Conservation (phyloP, 305 asterid genomes). For the Striga hermonthica region DNA sequence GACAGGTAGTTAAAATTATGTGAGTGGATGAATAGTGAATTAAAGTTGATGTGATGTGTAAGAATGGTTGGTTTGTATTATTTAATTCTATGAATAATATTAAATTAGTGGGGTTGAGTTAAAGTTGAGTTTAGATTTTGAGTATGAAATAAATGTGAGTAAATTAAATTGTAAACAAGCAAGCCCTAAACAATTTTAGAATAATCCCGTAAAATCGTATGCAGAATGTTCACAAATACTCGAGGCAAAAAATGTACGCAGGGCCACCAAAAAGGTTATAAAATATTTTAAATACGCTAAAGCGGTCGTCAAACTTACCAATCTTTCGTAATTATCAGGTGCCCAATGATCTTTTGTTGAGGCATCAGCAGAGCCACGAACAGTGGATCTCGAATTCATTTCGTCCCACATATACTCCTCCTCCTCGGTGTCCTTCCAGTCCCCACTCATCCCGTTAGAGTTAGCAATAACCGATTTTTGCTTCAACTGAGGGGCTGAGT, state of each 20-base stretch:
- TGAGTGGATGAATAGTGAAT: too few species aligned
- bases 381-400: slow-evolving; percentile 48
- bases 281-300: slow-evolving; percentile 12
- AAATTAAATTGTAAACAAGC: too few species aligned
- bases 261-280: slow-evolving; percentile 15
- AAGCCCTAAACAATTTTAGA: too few species aligned
- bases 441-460: slow-evolving; percentile 45
- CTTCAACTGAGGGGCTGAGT: slow-evolving; percentile 42
- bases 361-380: slow-evolving; percentile 37
- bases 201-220: too few species aligned
- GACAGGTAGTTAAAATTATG: too few species aligned
- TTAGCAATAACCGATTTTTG: slow-evolving; percentile 38
- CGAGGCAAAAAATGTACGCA: not conserved
- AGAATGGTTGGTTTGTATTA: too few species aligned
- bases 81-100: too few species aligned
- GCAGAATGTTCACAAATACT: too few species aligned
- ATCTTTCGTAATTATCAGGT: slow-evolving; percentile 55
- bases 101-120: too few species aligned
- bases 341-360: slow-evolving; percentile 60
- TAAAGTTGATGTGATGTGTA: too few species aligned
- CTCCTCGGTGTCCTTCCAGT: slow-evolving; percentile 95
- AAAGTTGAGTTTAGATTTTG: too few species aligned
- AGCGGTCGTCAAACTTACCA: slow-evolving; percentile 45
- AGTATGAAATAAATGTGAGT: too few species aligned
- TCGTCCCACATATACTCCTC: slow-evolving; percentile 91